Conservation (phyloP, 768 basidiomycete species). For the Trametes elegans region DNA sequence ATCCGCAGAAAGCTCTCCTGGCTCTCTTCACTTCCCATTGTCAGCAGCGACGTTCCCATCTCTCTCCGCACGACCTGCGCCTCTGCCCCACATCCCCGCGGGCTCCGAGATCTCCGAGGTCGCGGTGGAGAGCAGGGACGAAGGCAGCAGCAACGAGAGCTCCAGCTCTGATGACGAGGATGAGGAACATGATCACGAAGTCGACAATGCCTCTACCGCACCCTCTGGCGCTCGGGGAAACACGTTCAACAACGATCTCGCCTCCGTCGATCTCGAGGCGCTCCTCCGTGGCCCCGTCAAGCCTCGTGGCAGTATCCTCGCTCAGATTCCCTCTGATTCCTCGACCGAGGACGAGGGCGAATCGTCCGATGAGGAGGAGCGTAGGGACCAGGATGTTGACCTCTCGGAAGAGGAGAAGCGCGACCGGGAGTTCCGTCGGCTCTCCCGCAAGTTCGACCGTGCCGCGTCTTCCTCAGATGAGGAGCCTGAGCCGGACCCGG, state of each 20-base stretch:
- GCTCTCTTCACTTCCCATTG: constrained; percentile 4
- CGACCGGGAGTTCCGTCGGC: constrained; percentile 30
- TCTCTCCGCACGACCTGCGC: constrained; percentile 6
- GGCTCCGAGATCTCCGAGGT: constrained; percentile 38
- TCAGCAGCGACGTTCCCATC: background rate
- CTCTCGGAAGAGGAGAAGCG: constrained; percentile 38
- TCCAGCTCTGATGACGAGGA: constrained; percentile 25
- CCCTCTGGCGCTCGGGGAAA: background rate
- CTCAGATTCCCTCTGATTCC: constrained; percentile 30
- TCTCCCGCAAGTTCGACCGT: constrained; percentile 33
- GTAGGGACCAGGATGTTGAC: constrained; percentile 34
- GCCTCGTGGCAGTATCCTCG: constrained; percentile 27
- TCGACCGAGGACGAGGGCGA: constrained; percentile 34
- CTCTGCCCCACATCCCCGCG: constrained; percentile 27
- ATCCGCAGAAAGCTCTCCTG: background rate
- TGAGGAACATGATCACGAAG: constrained; percentile 20
- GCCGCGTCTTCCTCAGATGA: constrained; percentile 29
- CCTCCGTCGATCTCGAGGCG: constrained; percentile 36
- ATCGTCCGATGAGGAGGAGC: constrained; percentile 31
- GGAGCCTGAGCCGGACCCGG: constrained; percentile 25
- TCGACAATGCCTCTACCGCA: background rate
- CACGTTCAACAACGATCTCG: constrained; percentile 1
- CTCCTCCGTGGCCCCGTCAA: constrained; percentile 41
- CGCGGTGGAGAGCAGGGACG: constrained; percentile 34
- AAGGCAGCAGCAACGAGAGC: constrained; percentile 41